Percentiles rank a stretch among this genome's conserved stretches.
Conservation (phyloP, 2,329 filamentous ascomycete genomes). For the Penicillium sp. region DNA sequence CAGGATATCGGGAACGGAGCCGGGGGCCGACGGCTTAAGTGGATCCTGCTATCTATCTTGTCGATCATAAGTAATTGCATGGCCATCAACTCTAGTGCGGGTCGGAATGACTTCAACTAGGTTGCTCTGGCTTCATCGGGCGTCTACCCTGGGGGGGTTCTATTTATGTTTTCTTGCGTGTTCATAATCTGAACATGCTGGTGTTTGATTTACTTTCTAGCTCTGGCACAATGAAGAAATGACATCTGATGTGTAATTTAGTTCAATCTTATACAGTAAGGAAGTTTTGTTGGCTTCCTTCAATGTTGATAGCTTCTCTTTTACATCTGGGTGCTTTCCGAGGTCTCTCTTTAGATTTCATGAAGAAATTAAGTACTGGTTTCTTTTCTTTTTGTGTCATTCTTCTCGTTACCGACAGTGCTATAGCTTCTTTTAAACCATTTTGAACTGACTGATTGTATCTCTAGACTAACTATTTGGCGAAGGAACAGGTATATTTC, state of each 20-base stretch:
- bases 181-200: constrained; percentile 9
- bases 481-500: background rate
- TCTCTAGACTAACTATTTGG: background rate
- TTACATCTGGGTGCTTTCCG: background rate
- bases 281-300: background rate
- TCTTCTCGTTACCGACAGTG: too few species aligned
- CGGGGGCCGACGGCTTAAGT: constrained; percentile 5
- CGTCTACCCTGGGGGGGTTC: constrained; percentile 3
- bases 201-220: constrained; percentile 2
- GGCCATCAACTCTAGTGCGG: background rate
- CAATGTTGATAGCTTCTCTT: background rate
- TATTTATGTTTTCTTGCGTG: background rate
- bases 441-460: background rate
- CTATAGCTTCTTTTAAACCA: background rate
- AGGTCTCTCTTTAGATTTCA: too few species aligned
- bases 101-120: background rate
- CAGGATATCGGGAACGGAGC: constrained; percentile 14
- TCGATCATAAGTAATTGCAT: constrained; percentile 10
- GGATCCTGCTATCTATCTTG: background rate
- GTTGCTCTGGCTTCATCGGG: constrained; percentile 2
- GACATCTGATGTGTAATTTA: background rate
- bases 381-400: too few species aligned
- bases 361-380: too few species aligned
- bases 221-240: constrained; percentile 7
- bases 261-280: background rate